phyloP scores from a whole-genome alignment of 495 filamentous ascomycete species.

The Cetradonia linearis region DNA sequence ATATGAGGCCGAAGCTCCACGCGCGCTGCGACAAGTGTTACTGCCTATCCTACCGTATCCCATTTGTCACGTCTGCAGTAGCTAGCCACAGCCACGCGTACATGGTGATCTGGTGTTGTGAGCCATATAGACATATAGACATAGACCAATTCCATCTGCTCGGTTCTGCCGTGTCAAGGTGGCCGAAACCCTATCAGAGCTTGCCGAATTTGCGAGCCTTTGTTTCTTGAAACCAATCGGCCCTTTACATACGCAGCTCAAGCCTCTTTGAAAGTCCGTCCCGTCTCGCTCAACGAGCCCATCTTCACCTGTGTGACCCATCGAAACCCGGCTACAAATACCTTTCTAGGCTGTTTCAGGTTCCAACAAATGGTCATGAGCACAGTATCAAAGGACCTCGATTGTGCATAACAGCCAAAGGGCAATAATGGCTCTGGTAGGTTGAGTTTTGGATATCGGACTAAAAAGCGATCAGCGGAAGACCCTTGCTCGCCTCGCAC shows the following conservation, averaged over 20 bases:
- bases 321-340: neutral
- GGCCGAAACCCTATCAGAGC: neutral
- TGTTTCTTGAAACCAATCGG: neutral
- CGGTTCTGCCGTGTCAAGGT: neutral
- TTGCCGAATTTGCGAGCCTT: neutral
- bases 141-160: neutral
- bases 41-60: neutral
- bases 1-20: neutral
- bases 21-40: neutral
- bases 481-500: neutral
- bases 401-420: neutral
- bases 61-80: neutral
- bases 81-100: neutral
- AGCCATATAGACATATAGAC: neutral
- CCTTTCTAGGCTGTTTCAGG: neutral
- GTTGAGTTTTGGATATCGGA: neutral
- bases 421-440: neutral
- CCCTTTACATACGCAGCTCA: neutral
- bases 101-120: neutral
- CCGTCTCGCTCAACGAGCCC: neutral
- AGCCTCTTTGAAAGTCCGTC: too few relatives aligned
- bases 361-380: neutral
- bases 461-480: slow-evolving; percentile 5
- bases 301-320: neutral
- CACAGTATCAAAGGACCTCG: neutral